phyloP scores from a whole-genome alignment of 805 yeast genomes.

The Candida sakaeoensis region DNA sequence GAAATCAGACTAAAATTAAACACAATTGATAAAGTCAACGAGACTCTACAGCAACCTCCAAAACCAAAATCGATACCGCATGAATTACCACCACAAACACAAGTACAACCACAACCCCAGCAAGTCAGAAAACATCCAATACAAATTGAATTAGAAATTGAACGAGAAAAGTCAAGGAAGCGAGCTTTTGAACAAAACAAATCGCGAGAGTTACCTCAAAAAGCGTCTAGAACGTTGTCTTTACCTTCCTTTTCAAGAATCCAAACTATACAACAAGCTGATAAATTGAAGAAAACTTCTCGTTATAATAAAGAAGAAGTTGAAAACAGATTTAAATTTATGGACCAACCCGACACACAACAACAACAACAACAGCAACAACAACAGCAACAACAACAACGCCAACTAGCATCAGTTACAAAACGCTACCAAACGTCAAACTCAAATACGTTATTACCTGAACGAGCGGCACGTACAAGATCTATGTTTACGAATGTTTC shows the following conservation, averaged over 20 bases:
- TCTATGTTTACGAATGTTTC: constrained; percentile 38
- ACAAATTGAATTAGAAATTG: constrained; percentile 1
- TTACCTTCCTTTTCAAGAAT: constrained; percentile 39
- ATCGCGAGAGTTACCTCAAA: constrained; percentile 18
- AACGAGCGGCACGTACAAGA: constrained; percentile 40
- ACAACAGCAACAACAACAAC: too few relatives aligned
- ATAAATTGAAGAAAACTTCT: constrained; percentile 34
- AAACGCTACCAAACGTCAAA: constrained; percentile 3
- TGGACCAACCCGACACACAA: constrained; percentile 31
- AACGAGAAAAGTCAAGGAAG: constrained; percentile 3
- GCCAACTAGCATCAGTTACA: too few relatives aligned
- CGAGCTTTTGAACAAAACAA: constrained; percentile 1
- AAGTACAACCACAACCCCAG: not conserved
- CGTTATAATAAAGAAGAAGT: constrained; percentile 38
- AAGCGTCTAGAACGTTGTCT: constrained; percentile 43
- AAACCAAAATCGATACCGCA: constrained; percentile 12
- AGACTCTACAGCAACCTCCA: constrained; percentile 10
- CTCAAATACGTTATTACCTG: constrained; percentile 20
- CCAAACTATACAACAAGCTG: constrained; percentile 40
- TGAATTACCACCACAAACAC: constrained; percentile 5
- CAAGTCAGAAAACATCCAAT: constrained; percentile 1
- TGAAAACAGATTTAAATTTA: constrained; percentile 39
- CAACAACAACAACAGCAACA: too few relatives aligned
- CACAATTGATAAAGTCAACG: constrained; percentile 23
- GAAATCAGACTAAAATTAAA: constrained; percentile 54